These are phyloP conservation scores for Fusarium heterosporum DNA, from an alignment of 2,329 filamentous ascomycete genomes.

Conservation along the genomic window DNA sequence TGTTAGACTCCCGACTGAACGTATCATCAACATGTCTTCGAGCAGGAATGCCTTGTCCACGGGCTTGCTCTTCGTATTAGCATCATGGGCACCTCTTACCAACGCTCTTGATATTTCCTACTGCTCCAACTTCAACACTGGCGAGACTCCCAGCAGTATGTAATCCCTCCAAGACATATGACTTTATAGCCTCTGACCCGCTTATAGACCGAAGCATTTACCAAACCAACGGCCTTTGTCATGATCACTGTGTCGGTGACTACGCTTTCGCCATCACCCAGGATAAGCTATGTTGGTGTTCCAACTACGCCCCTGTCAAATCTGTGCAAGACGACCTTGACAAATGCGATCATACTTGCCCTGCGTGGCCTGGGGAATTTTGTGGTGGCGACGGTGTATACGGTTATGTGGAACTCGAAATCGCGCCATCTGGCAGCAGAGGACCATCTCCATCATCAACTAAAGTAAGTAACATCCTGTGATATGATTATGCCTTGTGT, in stretches of 20 bases:
- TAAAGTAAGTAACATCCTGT: conserved; percentile 46
- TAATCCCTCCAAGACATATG: not conserved
- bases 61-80: conserved; percentile 43
- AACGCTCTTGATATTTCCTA: conserved; percentile 48
- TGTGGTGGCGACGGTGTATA: conserved; percentile 74
- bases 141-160: conserved; percentile 50
- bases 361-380: conserved; percentile 73
- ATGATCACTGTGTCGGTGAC: conserved; percentile 64
- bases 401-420: conserved; percentile 72
- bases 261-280: conserved; percentile 78
- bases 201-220: conserved; percentile 64
- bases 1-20: conserved; percentile 27
- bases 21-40: conserved; percentile 40
- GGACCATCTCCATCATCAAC: conserved; percentile 44
- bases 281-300: conserved; percentile 77
- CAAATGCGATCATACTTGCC: conserved; percentile 70
- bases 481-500: conserved; percentile 25
- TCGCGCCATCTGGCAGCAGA: conserved; percentile 67
- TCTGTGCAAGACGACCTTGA: conserved; percentile 53
- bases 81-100: conserved; percentile 42
- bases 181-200: not conserved
- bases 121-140: conserved; percentile 56
- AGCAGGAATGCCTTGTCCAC: conserved; percentile 36
- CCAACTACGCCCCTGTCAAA: conserved; percentile 71
- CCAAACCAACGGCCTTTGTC: conserved; percentile 78